Percentiles rank a stretch among this genome's conserved stretches.
These are phyloP conservation scores for Zygoascus biomembranicola DNA, from an alignment of 805 yeast genomes.

Conservation along the genomic window DNA sequence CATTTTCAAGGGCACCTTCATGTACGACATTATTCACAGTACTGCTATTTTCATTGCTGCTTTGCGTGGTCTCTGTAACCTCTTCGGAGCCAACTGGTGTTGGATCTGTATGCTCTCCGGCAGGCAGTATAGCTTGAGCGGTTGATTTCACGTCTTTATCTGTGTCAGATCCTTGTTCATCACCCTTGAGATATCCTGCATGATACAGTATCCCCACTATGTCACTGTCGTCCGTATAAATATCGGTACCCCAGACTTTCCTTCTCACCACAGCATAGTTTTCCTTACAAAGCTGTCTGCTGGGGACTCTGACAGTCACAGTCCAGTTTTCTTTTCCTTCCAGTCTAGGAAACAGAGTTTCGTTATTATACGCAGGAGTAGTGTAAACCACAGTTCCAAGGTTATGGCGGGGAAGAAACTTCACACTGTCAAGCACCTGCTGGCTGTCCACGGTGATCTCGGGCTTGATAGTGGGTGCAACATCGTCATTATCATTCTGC, in stretches of 20 bases:
- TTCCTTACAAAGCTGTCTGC: constrained; percentile 32
- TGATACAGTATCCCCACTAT: constrained; percentile 67
- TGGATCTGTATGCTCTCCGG: background rate
- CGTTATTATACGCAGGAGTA: constrained; percentile 9
- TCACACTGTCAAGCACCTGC: constrained; percentile 35
- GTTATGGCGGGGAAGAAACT: constrained; percentile 35
- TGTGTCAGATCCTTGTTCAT: background rate
- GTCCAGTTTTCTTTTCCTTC: constrained; percentile 30
- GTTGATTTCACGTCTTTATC: background rate
- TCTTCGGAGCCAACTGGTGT: background rate
- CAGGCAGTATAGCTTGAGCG: background rate
- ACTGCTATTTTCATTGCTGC: background rate
- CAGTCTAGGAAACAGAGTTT: constrained; percentile 18
- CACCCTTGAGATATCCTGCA: constrained; percentile 50
- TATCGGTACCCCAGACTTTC: constrained; percentile 83
- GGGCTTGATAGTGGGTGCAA: constrained; percentile 19
- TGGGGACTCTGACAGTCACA: constrained; percentile 52
- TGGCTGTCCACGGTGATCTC: constrained; percentile 30
- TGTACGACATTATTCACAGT: background rate
- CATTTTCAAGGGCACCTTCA: background rate
- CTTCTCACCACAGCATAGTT: constrained; percentile 37
- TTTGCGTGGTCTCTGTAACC: background rate
- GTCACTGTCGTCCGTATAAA: constrained; percentile 93
- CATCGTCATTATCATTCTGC: background rate
- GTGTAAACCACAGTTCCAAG: constrained; percentile 50